Base-by-base conservation (phyloP, 176 grass and related monocot species). In the Oryza glaberrima region DNA sequence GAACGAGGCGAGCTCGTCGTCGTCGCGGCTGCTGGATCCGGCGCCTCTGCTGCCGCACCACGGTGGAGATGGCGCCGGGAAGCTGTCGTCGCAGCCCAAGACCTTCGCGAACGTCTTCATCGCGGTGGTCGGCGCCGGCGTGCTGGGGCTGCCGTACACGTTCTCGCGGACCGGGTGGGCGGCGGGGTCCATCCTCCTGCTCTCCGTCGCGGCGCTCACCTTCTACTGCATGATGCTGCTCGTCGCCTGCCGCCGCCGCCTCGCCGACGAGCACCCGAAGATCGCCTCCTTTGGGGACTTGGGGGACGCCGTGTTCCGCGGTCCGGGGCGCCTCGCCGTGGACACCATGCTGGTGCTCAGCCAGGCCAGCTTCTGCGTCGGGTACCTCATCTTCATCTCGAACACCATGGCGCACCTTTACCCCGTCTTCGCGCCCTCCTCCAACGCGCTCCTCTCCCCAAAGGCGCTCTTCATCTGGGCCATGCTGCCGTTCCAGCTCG, bases 171-270 rank as follows among this genome's bases (percentile, higher is more conserved):
- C 90, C 10, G 96, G 96, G 0, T 99, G 96, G 96, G 90, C 86
- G 1, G 75, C 96, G 77, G 96, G 96, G 20, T 69, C 82, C 11
- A 65, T 94, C 25, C 78, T 96, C 22, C 90, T 99, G n/a, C 76
- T 89, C 44, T 28, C 81, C 49, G 84, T 99, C 17, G 88, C 96
- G 9, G 78, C 75, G 72, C 83, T 96, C 66, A 96, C 96, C 73
- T 99, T 94, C 89, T 83, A 99, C 86, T 99, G 96, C 83, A 99
- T 99, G 96, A 90, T 99, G 91, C 93, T 99, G 60, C 88, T 99
- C 35, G 96, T 98, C 22, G 78, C 78, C 72, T 94, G 87, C 65
- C 96, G 96, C 73, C 93, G 90, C 77, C 87, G 86, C 64, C 28
- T 98, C 56, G 86, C 70, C 3, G 81, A 90, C 84, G 89, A 87